Evolutionary conservation across 2,329 filamentous ascomycete genomes (phyloP).

Genomic region (Aureobasidium sp.): DNA sequence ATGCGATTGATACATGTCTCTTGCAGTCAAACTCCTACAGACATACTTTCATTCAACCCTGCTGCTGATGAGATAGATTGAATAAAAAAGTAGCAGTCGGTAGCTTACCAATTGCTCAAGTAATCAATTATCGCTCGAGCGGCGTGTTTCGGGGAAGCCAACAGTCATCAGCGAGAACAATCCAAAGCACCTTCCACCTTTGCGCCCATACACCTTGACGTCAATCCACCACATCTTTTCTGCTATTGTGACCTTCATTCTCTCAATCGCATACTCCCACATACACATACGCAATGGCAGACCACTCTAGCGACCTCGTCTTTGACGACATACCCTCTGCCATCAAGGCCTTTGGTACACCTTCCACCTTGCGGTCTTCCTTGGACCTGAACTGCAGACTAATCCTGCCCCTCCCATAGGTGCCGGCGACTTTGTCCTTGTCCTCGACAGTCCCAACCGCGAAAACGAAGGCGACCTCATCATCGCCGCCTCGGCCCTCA

Average conservation of each 20-base stretch:
- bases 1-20: not conserved
- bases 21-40: not conserved
- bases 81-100: not conserved
- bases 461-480: constrained; percentile 99
- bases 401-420: constrained; percentile 24
- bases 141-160: not conserved
- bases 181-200: not conserved
- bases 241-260: not conserved
- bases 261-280: not conserved
- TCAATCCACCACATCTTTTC: not conserved
- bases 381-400: not conserved
- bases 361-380: not conserved
- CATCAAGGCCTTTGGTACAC: constrained; percentile 32
- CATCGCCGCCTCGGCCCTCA: constrained; percentile 79
- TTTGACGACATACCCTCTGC: constrained; percentile 37
- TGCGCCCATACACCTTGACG: not conserved
- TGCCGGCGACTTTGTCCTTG: constrained; percentile 82
- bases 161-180: constrained; percentile 5
- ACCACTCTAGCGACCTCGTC: constrained; percentile 9
- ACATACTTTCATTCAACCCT: no score
- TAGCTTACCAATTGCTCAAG: constrained; percentile 7
- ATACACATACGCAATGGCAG: constrained; percentile 8
- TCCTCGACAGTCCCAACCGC: constrained; percentile 83
- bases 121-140: not conserved
- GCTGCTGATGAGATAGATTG: not conserved